phyloP scores from a whole-genome alignment of 257 asterid genomes.

The Knoxia roxburghii region DNA sequence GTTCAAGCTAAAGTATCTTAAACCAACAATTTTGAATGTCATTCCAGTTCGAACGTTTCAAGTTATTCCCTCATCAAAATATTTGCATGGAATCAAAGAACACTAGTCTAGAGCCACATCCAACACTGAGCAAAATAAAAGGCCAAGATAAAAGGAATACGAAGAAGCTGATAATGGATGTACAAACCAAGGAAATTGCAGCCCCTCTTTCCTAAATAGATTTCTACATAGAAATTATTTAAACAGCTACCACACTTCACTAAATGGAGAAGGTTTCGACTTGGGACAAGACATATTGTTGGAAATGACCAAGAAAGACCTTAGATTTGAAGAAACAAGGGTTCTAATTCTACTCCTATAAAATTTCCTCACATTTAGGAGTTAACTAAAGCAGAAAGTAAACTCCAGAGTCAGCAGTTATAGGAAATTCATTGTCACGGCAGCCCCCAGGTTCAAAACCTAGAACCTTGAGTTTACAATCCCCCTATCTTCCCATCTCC shows the following conservation, averaged over 20 bases:
- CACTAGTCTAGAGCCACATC: not conserved
- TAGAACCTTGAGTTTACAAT: no score
- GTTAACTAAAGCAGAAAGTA: not conserved
- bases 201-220: not conserved
- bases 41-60: not conserved
- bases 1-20: not conserved
- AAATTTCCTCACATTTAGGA: not conserved
- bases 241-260: constrained; percentile 1
- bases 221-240: not conserved
- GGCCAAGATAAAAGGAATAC: not conserved
- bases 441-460: no score
- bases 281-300: no score
- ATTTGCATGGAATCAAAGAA: no score
- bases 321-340: not conserved
- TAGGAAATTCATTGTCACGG: no score
- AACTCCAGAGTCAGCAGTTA: not conserved
- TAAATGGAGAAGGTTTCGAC: not conserved
- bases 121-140: no score
- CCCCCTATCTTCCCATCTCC: no score
- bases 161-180: not conserved
- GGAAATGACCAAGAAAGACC: not conserved
- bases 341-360: not conserved
- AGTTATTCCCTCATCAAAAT: not conserved
- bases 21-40: not conserved
- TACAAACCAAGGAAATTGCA: not conserved